Percentiles rank a stretch among this genome's conserved stretches.
phyloP scores from a whole-genome alignment of 208 protist species.

The Trypanosoma caninum region DNA sequence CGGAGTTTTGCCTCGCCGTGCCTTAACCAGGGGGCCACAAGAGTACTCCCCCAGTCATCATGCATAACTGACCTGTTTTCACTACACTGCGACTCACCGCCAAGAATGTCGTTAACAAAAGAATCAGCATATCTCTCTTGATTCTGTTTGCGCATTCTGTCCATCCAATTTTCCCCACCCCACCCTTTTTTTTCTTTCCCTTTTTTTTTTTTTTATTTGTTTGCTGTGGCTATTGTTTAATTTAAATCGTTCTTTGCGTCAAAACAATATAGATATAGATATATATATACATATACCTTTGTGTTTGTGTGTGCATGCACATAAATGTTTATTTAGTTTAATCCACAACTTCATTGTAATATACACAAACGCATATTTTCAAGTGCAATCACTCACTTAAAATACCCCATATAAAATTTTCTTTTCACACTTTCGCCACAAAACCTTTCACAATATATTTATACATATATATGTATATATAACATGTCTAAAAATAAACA shows the following conservation, averaged over 20 bases:
- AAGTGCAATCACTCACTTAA: no score
- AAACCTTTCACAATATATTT: no score
- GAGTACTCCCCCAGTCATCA: no score
- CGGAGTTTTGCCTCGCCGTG: no score
- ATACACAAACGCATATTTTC: no score
- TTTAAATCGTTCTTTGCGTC: not conserved
- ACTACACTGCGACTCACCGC: not conserved
- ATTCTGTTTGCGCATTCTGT: not conserved
- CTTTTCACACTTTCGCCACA: not conserved
- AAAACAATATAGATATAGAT: not conserved
- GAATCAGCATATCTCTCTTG: conserved; percentile 6
- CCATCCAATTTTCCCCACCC: not conserved
- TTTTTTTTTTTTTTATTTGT: not conserved
- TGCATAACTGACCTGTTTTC: no score
- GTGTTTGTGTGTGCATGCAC: not conserved
- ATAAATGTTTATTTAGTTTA: no score
- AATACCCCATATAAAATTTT: not conserved
- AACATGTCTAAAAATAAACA: no score
- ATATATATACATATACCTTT: not conserved
- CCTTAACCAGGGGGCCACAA: no score
- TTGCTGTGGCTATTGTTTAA: not conserved
- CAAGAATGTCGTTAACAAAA: conserved; percentile 21
- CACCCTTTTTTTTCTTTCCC: not conserved
- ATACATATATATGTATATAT: no score
- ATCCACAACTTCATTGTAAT: no score